A percentile compares a stretch with the other conserved stretches of the same genome.
phyloP scores from a whole-genome alignment of 2,329 filamentous ascomycete species.

The Penicillium thymicola region DNA sequence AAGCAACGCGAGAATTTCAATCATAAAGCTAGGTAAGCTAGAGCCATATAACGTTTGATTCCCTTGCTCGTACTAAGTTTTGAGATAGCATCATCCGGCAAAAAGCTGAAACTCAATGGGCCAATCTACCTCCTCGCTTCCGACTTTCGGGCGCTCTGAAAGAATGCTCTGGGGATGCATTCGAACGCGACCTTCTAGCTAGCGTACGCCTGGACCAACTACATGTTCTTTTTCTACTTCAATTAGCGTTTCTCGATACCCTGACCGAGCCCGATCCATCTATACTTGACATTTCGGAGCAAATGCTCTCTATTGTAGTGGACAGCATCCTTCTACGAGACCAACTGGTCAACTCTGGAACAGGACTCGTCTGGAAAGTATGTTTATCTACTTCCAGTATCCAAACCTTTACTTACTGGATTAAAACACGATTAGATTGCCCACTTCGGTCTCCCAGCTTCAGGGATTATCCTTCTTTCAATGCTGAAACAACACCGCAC shows the following conservation, averaged over 20 bases:
- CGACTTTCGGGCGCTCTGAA: constrained; percentile 20
- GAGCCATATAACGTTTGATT: neutral
- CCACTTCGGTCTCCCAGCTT: constrained; percentile 31
- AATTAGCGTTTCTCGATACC: constrained; percentile 20
- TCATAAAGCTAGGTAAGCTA: constrained; percentile 14
- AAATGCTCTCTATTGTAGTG: constrained; percentile 28
- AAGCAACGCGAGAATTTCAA: constrained; percentile 20
- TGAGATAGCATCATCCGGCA: constrained; percentile 16
- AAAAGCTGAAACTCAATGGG: constrained; percentile 23
- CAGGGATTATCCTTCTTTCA: constrained; percentile 29
- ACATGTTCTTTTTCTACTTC: constrained; percentile 26
- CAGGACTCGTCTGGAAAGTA: constrained; percentile 29
- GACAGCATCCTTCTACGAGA: constrained; percentile 27
- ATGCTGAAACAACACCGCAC: constrained; percentile 22
- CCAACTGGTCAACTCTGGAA: constrained; percentile 27
- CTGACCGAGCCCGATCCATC: constrained; percentile 23
- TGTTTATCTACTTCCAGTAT: neutral
- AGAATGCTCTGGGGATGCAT: constrained; percentile 18
- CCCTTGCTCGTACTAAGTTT: constrained; percentile 9
- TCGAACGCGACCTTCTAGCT: constrained; percentile 27
- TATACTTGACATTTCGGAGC: constrained; percentile 25
- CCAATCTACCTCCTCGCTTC: constrained; percentile 21
- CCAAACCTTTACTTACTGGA: neutral
- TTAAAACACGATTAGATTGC: constrained; percentile 16
- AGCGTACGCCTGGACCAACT: constrained; percentile 26